Base-by-base conservation (phyloP, 2,329 filamentous ascomycete genomes). In the Amylocarpus encephaloides region DNA sequence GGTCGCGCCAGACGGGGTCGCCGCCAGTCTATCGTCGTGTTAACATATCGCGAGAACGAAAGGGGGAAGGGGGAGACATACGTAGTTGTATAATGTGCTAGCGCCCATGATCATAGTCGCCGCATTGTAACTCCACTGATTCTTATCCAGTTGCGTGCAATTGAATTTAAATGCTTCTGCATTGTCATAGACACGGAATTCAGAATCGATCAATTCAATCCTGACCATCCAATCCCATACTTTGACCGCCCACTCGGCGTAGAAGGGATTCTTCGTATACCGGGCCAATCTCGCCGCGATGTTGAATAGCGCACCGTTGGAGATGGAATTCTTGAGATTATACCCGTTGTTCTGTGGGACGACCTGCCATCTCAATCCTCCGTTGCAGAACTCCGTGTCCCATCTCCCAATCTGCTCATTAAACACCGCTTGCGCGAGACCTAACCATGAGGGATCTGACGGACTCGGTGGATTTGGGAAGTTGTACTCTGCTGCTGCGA, bases 311-410 rank as follows among this genome's bases (percentile, higher is more conserved):
- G 74, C 76, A 4, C 75, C 78, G 56, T 80, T 77, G 0, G 78
- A 79, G 52, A 81, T 80, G 5, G 77, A 75, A 53, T 81, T 81
- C 62, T 82, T 91, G 74, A 90, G 88, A 60, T 83, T 76, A 67
- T 83, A 93, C n/a, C 88, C 88, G 64, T 92, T 91, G 86, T 88
- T 2, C 78, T 74, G 64, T 85, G 90, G 35, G 19, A 18, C 9
- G 43, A 94, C 88, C 68, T 94, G 88, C 86, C 86, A 91, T 52
- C 85, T 78, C 48, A 92, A 66, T 2, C 88, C 88, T 34, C 88
- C 88, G 13, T 73, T 74, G 59, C 88, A 93, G 48, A 78, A 69
- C 0, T 72, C 66, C 0, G 67, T 73, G 53, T 90, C 86, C 88
- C 87, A 92, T 38, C 86, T 78, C 15, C 73, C 72, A 2, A 80